Base-by-base conservation (phyloP, 2,329 filamentous ascomycete species). In the Epichloe gansuensis region DNA sequence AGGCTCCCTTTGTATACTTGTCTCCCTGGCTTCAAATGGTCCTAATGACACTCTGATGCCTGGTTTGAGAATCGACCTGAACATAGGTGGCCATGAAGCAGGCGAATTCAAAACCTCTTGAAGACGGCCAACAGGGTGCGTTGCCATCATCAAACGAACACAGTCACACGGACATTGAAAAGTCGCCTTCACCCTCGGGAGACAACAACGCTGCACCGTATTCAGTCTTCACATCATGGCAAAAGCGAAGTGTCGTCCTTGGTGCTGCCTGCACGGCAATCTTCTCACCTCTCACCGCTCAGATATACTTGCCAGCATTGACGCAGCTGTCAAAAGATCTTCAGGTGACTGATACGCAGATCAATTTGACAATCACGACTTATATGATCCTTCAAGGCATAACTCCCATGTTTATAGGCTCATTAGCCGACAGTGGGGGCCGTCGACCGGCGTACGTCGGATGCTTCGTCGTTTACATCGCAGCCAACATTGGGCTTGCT, bases 311-410 rank as follows among this genome's bases (percentile, higher is more conserved):
- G 48, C 78, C 77, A 2, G 77, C 77, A 0, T 61, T 80, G 31
- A 70, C 72, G 15, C 64, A 69, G 6, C 66, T 81, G 9, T 72
- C 77, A 7, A 56, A 67, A 2, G 74, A 77, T 42, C 65, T 80
- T 8, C 31, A 69, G 23, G 72, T 80, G 17, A 65, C 67, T 5
- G 58, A 60, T 34, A 58, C 66, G 1, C 58, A 70, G 47, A 71
- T 78, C 55, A 78, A 77, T 59, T 62, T 80, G 38, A 77, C 74
- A 6, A 64, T 79, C 42, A 78, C 76, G 2, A 76, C 74, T 1
- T 80, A 79, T 59, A 75, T 78, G 74, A 73, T 83, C 48, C 75
- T 83, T 38, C 81, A 83, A 66, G 81, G 76, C 21, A 64, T 84
- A 12, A 72, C 75, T 1, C 81, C 81, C 25, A 75, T 75, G 58